Percentiles rank a stretch among this genome's conserved stretches.
Conservation (phyloP, 768 basidiomycete species). For the Trametopsis cervina region DNA sequence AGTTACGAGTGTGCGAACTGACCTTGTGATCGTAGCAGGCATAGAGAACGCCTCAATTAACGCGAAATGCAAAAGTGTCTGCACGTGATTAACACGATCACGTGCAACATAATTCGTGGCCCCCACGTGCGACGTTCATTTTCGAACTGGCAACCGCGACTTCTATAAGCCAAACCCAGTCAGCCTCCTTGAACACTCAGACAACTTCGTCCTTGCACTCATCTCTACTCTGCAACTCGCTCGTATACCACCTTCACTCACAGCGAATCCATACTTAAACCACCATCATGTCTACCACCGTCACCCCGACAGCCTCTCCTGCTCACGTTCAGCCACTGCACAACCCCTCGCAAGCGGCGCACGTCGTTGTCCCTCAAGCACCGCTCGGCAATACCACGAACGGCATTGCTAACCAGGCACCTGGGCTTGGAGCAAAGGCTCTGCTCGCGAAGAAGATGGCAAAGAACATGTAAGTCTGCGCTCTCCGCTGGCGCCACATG, state of each 20-base stretch:
- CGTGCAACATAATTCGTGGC: slow-evolving; percentile 1
- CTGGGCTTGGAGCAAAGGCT: slow-evolving; percentile 84
- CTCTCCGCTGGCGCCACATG: slow-evolving; percentile 7
- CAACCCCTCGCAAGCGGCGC: slow-evolving; percentile 75
- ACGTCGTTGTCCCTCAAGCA: slow-evolving; percentile 71
- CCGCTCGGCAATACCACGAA: slow-evolving; percentile 65
- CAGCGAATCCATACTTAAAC: too few species aligned
- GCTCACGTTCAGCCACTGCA: slow-evolving; percentile 72
- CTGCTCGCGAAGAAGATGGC: slow-evolving; percentile 92
- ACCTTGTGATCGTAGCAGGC: too few species aligned
- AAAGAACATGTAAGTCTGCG: slow-evolving; percentile 62
- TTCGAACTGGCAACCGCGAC: slow-evolving; percentile 5
- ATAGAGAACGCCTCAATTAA: too few species aligned
- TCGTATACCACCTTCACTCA: neutral
- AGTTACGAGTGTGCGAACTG: too few species aligned
- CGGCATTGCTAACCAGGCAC: slow-evolving; percentile 44
- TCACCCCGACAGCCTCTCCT: slow-evolving; percentile 66
- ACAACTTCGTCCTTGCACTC: neutral
- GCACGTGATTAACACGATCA: slow-evolving; percentile 8
- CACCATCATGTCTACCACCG: slow-evolving; percentile 46
- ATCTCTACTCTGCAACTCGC: neutral
- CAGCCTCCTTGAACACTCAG: neutral
- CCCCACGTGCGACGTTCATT: slow-evolving; percentile 18
- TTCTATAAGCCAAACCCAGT: neutral
- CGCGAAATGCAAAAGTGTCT: too few species aligned